phyloP scores from a whole-genome alignment of 352 stramenopile genomes.

The Phytophthora meadii region DNA sequence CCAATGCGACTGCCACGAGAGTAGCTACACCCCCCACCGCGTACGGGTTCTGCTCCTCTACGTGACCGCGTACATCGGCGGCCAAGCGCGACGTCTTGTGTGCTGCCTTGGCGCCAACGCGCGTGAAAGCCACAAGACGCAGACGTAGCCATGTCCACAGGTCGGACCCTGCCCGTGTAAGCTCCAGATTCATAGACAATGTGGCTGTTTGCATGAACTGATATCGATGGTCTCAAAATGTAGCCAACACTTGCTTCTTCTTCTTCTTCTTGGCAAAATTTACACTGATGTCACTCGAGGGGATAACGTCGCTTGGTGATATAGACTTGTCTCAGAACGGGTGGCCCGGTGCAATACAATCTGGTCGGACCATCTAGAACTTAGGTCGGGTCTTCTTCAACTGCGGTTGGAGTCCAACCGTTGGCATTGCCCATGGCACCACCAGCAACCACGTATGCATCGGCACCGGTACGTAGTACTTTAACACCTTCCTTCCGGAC shows the following conservation, averaged over 20 bases:
- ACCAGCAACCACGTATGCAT: too few relatives aligned
- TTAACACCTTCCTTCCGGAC: too few relatives aligned
- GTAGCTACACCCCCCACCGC: slow-evolving; percentile 53
- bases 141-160: slow-evolving; percentile 30
- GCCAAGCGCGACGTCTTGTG: slow-evolving; percentile 28
- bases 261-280: slow-evolving; percentile 9
- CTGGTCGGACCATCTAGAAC: too few relatives aligned
- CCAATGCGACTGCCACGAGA: slow-evolving; percentile 51
- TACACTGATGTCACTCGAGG: slow-evolving; percentile 6
- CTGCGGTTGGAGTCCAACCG: too few relatives aligned
- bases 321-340: slow-evolving; percentile 3
- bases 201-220: too few relatives aligned
- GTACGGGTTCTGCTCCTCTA: slow-evolving; percentile 51
- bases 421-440: too few relatives aligned
- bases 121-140: slow-evolving; percentile 20
- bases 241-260: not conserved
- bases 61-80: slow-evolving; percentile 22
- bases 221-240: not conserved
- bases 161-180: slow-evolving; percentile 16
- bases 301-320: slow-evolving; percentile 19
- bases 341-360: too few relatives aligned
- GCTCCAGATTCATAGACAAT: slow-evolving; percentile 11
- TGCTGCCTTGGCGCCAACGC: slow-evolving; percentile 18
- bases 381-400: too few relatives aligned
- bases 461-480: too few relatives aligned